A percentile compares a stretch with the other conserved stretches of the same genome.
Evolutionary conservation across 2,329 filamentous ascomycete genomes (phyloP).

Genomic region (Talaromyces sp.): DNA sequence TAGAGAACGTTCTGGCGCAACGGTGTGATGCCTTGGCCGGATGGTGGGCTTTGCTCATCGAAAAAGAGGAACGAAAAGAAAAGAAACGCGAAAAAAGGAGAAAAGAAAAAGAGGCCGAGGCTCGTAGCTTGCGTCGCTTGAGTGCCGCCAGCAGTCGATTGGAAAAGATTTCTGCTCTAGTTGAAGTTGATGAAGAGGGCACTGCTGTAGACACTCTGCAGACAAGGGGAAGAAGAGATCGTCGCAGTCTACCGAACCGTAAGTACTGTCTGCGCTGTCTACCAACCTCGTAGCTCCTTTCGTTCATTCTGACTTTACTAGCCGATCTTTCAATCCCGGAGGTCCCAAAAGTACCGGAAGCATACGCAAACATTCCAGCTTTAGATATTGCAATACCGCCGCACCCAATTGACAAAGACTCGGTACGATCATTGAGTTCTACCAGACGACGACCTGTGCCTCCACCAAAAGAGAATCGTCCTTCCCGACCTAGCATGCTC

Average conservation of each 20-base stretch:
- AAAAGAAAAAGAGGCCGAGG: constrained; percentile 78
- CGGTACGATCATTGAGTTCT: constrained; percentile 70
- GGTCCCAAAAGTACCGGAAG: constrained; percentile 71
- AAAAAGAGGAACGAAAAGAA: constrained; percentile 91
- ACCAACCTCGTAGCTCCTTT: neutral
- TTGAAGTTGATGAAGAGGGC: constrained; percentile 76
- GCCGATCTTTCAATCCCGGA: constrained; percentile 66
- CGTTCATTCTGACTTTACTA: constrained; percentile 24
- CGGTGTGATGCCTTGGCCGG: constrained; percentile 86
- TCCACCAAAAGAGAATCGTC: constrained; percentile 80
- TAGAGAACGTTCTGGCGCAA: constrained; percentile 88
- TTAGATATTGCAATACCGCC: constrained; percentile 48
- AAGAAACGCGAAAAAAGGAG: constrained; percentile 74
- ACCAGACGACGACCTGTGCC: constrained; percentile 73
- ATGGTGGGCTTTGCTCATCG: constrained; percentile 92
- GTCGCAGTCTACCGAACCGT: constrained; percentile 62
- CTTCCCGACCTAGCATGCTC: constrained; percentile 77
- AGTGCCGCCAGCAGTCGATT: constrained; percentile 87
- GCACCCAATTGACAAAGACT: constrained; percentile 70
- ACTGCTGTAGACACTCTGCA: constrained; percentile 55
- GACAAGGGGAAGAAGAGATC: constrained; percentile 72
- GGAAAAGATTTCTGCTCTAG: constrained; percentile 73
- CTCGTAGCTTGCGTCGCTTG: constrained; percentile 72
- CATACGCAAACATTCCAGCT: constrained; percentile 35
- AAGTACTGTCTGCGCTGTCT: constrained; percentile 17